Conservation (phyloP, 257 asterid genomes). For the Forsythia suspensa region DNA sequence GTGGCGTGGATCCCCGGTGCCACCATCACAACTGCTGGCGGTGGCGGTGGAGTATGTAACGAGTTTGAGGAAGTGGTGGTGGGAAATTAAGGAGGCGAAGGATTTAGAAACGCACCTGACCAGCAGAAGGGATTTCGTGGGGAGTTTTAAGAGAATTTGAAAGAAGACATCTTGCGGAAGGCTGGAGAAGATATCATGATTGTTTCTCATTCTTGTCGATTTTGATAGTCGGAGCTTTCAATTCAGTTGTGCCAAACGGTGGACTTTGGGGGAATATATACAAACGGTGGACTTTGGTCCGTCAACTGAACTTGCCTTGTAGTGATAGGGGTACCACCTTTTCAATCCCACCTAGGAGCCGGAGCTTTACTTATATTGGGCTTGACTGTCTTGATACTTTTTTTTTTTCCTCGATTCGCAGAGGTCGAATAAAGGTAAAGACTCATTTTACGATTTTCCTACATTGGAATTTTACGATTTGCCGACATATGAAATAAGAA, state of each 20-base stretch:
- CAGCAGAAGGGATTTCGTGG: slow-evolving; percentile 31
- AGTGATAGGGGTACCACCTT: too few relatives aligned
- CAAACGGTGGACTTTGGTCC: too few relatives aligned
- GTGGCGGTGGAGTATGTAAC: slow-evolving; percentile 28
- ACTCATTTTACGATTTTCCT: too few relatives aligned
- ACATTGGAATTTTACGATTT: too few relatives aligned
- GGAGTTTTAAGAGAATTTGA: slow-evolving; percentile 32
- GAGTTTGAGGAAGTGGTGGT: slow-evolving; percentile 42
- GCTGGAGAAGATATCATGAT: slow-evolving; percentile 14
- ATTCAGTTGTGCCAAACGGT: not conserved
- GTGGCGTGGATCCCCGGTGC: slow-evolving; percentile 16
- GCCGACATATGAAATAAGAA: too few relatives aligned
- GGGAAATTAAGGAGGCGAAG: slow-evolving; percentile 25
- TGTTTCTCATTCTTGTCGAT: slow-evolving; percentile 2
- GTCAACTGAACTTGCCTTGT: too few relatives aligned
- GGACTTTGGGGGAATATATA: not conserved
- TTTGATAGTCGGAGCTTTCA: too few relatives aligned
- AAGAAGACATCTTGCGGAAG: slow-evolving; percentile 40
- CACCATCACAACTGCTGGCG: not conserved
- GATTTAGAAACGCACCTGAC: slow-evolving; percentile 38
- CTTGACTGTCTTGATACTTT: too few relatives aligned
- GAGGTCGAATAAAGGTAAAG: too few relatives aligned
- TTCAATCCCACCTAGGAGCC: too few relatives aligned
- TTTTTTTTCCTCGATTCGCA: too few relatives aligned
- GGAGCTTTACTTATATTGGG: too few relatives aligned